Conservation (phyloP, 441 rosid species). For the Erysimum pusillum region DNA sequence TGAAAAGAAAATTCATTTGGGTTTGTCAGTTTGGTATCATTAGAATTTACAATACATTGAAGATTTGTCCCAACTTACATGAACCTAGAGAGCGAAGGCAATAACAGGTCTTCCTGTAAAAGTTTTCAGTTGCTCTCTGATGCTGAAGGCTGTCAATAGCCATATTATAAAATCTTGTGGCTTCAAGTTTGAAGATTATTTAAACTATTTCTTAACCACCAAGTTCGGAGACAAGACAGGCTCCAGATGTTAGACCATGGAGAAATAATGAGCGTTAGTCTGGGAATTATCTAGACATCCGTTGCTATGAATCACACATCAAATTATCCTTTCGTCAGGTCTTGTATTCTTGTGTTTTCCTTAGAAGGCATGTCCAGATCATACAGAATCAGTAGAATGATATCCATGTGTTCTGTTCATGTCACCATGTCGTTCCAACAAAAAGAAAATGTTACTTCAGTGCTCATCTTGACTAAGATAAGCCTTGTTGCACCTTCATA, state of each 20-base stretch:
- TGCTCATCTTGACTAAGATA: background rate
- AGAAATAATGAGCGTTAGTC: slow-evolving; percentile 41
- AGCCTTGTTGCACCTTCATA: slow-evolving; percentile 1
- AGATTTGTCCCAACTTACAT: background rate
- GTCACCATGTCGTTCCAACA: slow-evolving; percentile 14
- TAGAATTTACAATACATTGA: background rate
- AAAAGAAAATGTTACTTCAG: background rate
- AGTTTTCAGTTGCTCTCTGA: background rate
- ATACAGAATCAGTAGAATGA: background rate
- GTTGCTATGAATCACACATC: background rate
- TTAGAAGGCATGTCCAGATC: background rate
- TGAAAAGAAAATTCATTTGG: background rate
- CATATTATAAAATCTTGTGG: slow-evolving; percentile 58
- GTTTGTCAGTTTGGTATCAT: background rate
- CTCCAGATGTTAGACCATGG: slow-evolving; percentile 64
- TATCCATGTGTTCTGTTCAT: background rate
- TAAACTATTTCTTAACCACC: too few relatives aligned
- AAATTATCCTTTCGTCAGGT: background rate
- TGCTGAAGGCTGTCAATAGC: slow-evolving; percentile 58
- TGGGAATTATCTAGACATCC: slow-evolving; percentile 1
- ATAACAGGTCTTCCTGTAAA: background rate
- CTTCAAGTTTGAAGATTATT: slow-evolving; percentile 67
- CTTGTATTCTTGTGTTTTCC: slow-evolving; percentile 21
- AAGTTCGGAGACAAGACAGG: slow-evolving; percentile 58
- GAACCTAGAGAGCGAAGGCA: background rate